Percentiles rank a stretch among this genome's conserved stretches.
phyloP scores from a whole-genome alignment of 345 rosid genomes.

The Populus tremula region DNA sequence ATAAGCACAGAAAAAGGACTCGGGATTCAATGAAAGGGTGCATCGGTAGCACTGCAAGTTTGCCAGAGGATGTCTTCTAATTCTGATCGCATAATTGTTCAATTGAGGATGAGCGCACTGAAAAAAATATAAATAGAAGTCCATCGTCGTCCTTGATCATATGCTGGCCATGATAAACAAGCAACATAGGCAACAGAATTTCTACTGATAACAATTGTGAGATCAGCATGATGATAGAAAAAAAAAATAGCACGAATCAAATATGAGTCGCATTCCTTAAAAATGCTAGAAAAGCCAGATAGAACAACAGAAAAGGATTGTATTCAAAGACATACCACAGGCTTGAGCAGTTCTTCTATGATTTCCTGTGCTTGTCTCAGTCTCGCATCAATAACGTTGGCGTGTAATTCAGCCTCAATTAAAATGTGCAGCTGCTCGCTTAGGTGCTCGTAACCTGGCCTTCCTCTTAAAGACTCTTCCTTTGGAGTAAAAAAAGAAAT shows the following conservation, averaged over 20 bases:
- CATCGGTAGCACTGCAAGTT: too few relatives aligned
- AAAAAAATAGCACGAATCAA: neutral
- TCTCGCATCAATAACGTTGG: slow-evolving; percentile 15
- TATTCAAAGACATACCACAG: slow-evolving; percentile 19
- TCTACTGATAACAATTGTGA: neutral
- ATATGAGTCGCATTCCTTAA: neutral
- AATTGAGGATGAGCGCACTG: neutral
- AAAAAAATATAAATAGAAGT: too few relatives aligned
- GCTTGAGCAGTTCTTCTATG: slow-evolving; percentile 26
- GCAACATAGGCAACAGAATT: neutral
- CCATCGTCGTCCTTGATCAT: neutral
- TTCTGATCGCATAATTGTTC: neutral
- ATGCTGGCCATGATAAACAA: neutral
- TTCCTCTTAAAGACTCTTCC: slow-evolving; percentile 28
- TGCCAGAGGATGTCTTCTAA: neutral
- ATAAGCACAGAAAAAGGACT: too few relatives aligned
- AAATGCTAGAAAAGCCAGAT: neutral
- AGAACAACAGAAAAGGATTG: neutral
- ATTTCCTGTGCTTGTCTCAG: slow-evolving; percentile 30
- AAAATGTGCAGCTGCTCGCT: slow-evolving; percentile 28
- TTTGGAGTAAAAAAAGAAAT: neutral
- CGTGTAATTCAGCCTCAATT: slow-evolving; percentile 29
- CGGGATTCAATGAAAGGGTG: neutral
- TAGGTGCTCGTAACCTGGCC: slow-evolving; percentile 30
- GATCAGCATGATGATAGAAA: neutral